Evolutionary conservation across 768 basidiomycete genomes (phyloP).

Genomic region (Leccinellum rugosiceps): DNA sequence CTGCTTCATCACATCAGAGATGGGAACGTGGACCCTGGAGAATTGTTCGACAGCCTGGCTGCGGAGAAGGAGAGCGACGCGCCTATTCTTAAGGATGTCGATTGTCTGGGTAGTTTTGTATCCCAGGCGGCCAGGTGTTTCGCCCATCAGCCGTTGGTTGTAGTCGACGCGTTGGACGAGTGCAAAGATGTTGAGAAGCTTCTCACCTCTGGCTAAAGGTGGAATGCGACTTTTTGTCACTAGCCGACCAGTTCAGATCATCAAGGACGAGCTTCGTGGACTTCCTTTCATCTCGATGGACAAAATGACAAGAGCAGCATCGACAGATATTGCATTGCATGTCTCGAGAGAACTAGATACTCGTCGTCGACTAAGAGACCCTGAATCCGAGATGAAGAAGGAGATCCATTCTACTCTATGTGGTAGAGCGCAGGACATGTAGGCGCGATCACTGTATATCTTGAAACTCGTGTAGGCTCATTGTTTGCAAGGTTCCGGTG

Average conservation of each 20-base stretch:
- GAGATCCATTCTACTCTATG: slow-evolving; percentile 7
- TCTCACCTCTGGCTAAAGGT: slow-evolving; percentile 1
- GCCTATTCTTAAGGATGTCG: neutral
- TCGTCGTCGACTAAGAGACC: slow-evolving; percentile 4
- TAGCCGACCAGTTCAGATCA: slow-evolving; percentile 13
- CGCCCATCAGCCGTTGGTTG: slow-evolving; percentile 1
- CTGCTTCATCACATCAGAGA: slow-evolving; percentile 3
- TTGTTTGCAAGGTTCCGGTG: slow-evolving; percentile 17
- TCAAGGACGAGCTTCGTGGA: slow-evolving; percentile 2
- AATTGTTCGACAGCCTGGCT: neutral
- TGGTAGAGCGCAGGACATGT: slow-evolving; percentile 20
- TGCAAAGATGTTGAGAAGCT: slow-evolving; percentile 8
- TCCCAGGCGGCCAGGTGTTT: neutral
- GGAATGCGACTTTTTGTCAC: slow-evolving; percentile 14
- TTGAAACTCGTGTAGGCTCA: neutral
- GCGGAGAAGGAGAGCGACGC: neutral
- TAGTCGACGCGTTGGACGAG: slow-evolving; percentile 23
- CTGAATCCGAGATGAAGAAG: slow-evolving; percentile 5
- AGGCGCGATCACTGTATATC: neutral
- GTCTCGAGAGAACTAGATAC: slow-evolving; percentile 12
- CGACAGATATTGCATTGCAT: slow-evolving; percentile 13
- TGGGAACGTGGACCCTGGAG: neutral
- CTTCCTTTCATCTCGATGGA: slow-evolving; percentile 11
- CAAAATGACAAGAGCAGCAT: neutral
- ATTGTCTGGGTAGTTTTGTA: slow-evolving; percentile 2